Evolutionary conservation across 495 filamentous ascomycete genomes (phyloP), one percentile per base, ranked within the genome.

Genomic region (Aspergillus affinis): DNA sequence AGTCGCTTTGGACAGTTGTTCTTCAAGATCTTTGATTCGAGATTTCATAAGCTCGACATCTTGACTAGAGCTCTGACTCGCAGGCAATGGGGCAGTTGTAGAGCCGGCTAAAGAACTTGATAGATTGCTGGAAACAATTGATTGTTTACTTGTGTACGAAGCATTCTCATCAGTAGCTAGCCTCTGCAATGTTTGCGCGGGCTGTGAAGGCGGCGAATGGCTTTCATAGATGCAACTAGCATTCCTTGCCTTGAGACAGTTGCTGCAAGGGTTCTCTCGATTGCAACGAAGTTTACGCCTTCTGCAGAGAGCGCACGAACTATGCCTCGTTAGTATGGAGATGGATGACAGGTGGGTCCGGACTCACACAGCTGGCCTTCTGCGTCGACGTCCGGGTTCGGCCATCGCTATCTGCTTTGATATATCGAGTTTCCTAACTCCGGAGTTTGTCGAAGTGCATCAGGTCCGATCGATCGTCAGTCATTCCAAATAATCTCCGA

Each of bases 261-360:
- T 81, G 59, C 71, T 79, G 59, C 80, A 84, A 6, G 82, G 80
- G 13, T 30, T 64, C 59, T 78, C 73, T 26, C 77, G 71, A 67
- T 81, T 75, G 62, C 82, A 84, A 61, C 70, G 68, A n/a, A 82
- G 76, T 57, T 84, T 84, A 15, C 80, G 72, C 57, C 65, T 73
- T 30, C 79, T 65, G 47, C 82, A 84, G 1, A 77, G 67, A 32
- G 63, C 58, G 62, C 81, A 83, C 3, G 81, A 74, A n/a, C 75
- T 75, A 45, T 7, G 20, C 48, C 4, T 17, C 13, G 47, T 68
- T 51, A 67, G 18, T 41, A 41, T 17, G 36, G 9, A 15, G 9
- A 27, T 17, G 20, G 13, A 36, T 12, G 29, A 48, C 2, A 18
- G 10, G 32, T 21, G 48, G 3, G 17, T 18, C 23, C 26, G 18